Percentiles rank a stretch among this genome's conserved stretches.
phyloP scores from a whole-genome alignment of 352 stramenopile genomes.

The Pythium phragmiticola region DNA sequence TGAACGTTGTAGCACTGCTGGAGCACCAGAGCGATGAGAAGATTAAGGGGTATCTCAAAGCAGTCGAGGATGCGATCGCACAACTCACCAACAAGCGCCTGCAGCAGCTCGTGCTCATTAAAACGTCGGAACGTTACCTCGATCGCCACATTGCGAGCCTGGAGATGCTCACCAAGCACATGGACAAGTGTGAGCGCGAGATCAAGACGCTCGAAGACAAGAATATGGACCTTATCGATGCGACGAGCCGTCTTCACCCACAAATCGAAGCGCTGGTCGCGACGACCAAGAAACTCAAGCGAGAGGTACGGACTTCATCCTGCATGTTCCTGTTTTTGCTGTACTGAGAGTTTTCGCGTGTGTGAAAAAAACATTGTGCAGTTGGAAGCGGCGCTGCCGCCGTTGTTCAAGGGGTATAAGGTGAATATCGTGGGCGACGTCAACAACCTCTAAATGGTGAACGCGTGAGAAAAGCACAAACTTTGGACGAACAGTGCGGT shows the following conservation, averaged over 20 bases:
- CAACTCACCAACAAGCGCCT: conserved; percentile 64
- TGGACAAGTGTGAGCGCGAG: conserved; percentile 67
- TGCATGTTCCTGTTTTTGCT: neutral
- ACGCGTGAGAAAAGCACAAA: neutral
- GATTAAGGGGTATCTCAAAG: conserved; percentile 40
- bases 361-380: conserved; percentile 13
- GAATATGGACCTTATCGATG: conserved; percentile 66
- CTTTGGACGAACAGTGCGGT: neutral
- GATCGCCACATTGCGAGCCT: conserved; percentile 67
- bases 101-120: conserved; percentile 73
- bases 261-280: conserved; percentile 52
- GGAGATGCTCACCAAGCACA: conserved; percentile 70
- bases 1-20: conserved; percentile 35
- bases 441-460: conserved; percentile 52
- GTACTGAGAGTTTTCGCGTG: neutral
- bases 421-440: conserved; percentile 83
- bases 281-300: conserved; percentile 68
- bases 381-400: conserved; percentile 56
- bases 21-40: conserved; percentile 64
- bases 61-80: conserved; percentile 43
- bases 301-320: conserved; percentile 36
- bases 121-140: conserved; percentile 72
- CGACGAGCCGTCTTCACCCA: conserved; percentile 45
- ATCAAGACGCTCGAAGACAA: conserved; percentile 71
- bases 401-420: conserved; percentile 75